Evolutionary conservation across 306 rosid genomes (phyloP).

Genomic region (Trichosanthes truncata): DNA sequence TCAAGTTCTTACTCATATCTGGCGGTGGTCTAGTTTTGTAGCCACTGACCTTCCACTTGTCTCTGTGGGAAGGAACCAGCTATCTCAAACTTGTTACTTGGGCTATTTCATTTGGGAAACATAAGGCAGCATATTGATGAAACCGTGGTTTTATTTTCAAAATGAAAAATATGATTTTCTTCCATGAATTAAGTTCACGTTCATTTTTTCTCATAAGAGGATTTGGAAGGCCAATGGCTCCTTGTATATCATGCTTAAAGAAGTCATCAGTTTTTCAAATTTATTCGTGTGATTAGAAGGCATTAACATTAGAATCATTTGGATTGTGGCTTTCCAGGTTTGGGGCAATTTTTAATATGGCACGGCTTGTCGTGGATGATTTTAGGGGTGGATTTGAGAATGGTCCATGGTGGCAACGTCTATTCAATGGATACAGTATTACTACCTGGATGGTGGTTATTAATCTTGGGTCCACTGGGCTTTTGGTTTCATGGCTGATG

Average conservation of each 20-base stretch:
- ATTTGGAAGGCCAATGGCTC: not conserved
- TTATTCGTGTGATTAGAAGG: not conserved
- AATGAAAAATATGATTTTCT: not conserved
- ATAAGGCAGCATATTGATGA: not conserved
- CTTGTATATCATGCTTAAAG: not conserved
- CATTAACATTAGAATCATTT: not conserved
- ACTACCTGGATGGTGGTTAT: conserved; percentile 88
- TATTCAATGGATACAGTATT: conserved; percentile 68
- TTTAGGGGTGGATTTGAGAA: conserved; percentile 84
- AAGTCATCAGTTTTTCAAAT: not conserved
- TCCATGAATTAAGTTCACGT: not conserved
- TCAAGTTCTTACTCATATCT: not conserved
- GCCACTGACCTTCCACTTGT: not conserved
- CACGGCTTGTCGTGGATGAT: conserved; percentile 70
- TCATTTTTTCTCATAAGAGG: not conserved
- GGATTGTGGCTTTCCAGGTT: conserved; percentile 41
- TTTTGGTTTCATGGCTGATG: conserved; percentile 94
- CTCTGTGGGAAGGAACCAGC: not conserved
- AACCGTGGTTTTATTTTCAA: not conserved
- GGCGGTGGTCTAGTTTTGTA: not conserved
- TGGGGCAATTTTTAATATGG: conserved; percentile 86
- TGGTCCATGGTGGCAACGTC: conserved; percentile 96
- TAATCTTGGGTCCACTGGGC: conserved; percentile 94
- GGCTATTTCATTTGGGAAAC: not conserved
- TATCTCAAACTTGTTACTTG: not conserved